Conservation (phyloP, 2,329 filamentous ascomycete genomes). For the Penicillium sp. region DNA sequence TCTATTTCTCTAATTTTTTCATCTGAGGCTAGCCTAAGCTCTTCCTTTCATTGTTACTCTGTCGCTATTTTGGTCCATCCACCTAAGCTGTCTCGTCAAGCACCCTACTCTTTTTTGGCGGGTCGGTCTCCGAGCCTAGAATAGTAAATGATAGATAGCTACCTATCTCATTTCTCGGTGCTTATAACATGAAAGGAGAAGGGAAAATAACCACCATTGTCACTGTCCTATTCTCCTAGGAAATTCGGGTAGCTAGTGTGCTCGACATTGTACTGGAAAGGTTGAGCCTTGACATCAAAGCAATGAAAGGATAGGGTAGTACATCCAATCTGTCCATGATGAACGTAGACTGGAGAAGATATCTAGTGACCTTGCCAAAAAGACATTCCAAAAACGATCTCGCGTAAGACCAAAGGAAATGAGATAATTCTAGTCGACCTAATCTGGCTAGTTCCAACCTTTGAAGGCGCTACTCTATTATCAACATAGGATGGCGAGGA, state of each 20-base stretch:
- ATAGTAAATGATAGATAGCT: background rate
- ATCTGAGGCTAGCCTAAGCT: background rate
- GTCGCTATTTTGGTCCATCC: background rate
- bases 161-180: background rate
- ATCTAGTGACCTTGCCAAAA: background rate
- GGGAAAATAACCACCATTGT: background rate
- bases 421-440: background rate
- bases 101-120: background rate
- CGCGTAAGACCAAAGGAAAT: background rate
- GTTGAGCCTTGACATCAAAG: background rate
- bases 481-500: background rate
- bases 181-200: background rate
- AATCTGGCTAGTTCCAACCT: background rate
- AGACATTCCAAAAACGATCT: background rate
- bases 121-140: background rate
- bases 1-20: background rate
- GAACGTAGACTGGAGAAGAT: background rate
- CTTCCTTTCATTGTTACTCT: background rate
- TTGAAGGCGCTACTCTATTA: background rate
- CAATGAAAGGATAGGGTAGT: background rate
- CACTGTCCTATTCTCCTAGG: background rate
- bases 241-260: no score
- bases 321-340: background rate
- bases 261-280: background rate
- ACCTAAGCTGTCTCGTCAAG: background rate